These are phyloP conservation scores for Cryphonectria japonica DNA, from an alignment of 2,329 filamentous ascomycete genomes.

Conservation along the genomic window DNA sequence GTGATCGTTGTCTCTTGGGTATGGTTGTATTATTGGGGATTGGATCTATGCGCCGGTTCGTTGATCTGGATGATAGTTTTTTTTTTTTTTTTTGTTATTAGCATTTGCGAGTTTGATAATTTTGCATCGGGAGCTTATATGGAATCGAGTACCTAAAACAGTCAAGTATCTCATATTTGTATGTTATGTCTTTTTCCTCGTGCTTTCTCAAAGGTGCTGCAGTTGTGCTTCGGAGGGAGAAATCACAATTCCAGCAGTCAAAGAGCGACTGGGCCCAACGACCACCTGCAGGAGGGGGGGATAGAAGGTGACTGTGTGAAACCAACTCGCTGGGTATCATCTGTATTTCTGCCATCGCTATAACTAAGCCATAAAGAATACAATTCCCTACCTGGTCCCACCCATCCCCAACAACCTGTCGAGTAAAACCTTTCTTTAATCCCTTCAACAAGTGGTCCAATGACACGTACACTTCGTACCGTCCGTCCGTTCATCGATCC, in stretches of 20 bases:
- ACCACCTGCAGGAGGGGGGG: too few relatives aligned
- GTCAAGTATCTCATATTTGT: not conserved
- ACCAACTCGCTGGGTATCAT: constrained; percentile 29
- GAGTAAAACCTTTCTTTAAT: not conserved
- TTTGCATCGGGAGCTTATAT: not conserved
- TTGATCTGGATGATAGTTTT: not conserved
- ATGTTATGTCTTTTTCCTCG: not conserved
- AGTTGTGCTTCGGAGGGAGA: not conserved
- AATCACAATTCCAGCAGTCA: too few relatives aligned
- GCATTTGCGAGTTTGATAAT: not conserved
- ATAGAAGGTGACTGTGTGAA: not conserved
- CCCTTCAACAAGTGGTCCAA: constrained; percentile 16
- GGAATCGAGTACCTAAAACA: not conserved
- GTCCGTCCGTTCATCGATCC: constrained; percentile 23
- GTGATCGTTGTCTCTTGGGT: not conserved
- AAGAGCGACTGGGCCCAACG: too few relatives aligned
- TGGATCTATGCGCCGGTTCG: not conserved
- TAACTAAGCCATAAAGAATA: constrained; percentile 28
- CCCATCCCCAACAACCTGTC: constrained; percentile 9
- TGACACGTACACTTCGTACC: constrained; percentile 18
- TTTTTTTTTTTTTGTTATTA: not conserved
- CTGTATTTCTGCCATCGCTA: constrained; percentile 32
- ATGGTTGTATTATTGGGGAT: not conserved
- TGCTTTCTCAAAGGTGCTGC: not conserved
- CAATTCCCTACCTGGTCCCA: constrained; percentile 17